Evolutionary conservation across 352 stramenopile species (phyloP), one percentile per base, ranked within the genome.

Genomic region (Phytopythium kandeliae): DNA sequence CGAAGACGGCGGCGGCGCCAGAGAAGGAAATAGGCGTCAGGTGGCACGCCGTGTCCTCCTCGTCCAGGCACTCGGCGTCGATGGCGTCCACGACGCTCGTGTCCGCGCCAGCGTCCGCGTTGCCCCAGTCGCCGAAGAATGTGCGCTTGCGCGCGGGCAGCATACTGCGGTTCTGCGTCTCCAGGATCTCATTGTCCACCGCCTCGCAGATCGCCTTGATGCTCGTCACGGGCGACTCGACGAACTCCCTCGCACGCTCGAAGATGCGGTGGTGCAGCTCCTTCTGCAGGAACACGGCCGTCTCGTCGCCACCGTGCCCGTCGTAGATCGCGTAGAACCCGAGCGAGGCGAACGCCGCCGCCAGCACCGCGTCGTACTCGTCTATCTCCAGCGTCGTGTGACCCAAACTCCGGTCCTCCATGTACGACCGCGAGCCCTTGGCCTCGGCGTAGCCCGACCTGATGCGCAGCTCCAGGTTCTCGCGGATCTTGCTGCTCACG

Each of bases 251-350:
- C 0, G 72, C 73, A 47, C 88, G 71, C 48, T 60, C 40, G 44
- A 92, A 76, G 38, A 93, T 75, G 6, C 76, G 70, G 35, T 89
- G 78, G 28, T 96, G 86, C 35, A 97, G 58, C 42, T 89, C 69
- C 6, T 83, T 70, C 47, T 92, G 81, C 48, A 96, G 46, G 22
- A 82, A 76, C 46, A 82, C 63, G 41, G 84, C 74, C n/a, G 83
- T 92, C 22, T 84, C 74, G 4, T 82, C 72, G 40, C 88, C 88
- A 51, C 92, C 92, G 63, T 96, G 87, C 30, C 88, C 88, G 40
- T 97, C 88, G 48, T 92, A 96, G 0, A 97, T 81, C 0, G 60
- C 86, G 61, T 92, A 96, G 49, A 78, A 96, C 16, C 66, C 85
- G 16, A 92, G 31, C 15, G 78, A 86, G 19, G 57, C 62, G 48